A percentile compares a stretch with the other conserved stretches of the same genome.
Conservation (phyloP, 495 filamentous ascomycete species). For the Aspergillus egyptiacus region DNA sequence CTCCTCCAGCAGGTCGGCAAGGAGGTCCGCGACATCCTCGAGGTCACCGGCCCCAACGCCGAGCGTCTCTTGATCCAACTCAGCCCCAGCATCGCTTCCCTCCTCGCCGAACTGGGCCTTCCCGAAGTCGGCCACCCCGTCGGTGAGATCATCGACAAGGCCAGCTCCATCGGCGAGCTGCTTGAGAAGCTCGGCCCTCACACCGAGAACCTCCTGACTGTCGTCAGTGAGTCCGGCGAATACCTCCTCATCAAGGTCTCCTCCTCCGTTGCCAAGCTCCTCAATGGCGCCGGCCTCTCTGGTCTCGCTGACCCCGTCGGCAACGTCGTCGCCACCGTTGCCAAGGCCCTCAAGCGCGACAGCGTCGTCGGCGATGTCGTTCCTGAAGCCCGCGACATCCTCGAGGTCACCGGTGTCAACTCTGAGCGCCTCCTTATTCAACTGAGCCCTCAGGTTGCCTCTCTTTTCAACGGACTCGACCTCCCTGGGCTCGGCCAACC, state of each 20-base stretch:
- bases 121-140: conserved; percentile 23
- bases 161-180: conserved; percentile 33
- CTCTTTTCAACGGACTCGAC: conserved; percentile 31
- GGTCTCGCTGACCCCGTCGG: conserved; percentile 28
- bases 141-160: conserved; percentile 26
- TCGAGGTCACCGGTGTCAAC: conserved; percentile 29
- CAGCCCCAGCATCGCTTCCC: conserved; percentile 26
- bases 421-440: conserved; percentile 30
- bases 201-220: conserved; percentile 29
- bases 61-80: conserved; percentile 32
- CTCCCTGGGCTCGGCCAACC: no score
- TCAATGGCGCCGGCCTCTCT: conserved; percentile 36
- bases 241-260: conserved; percentile 35
- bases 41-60: conserved; percentile 30
- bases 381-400: conserved; percentile 14
- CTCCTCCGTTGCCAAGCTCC: conserved; percentile 27
- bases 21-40: conserved; percentile 24
- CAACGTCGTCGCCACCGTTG: conserved; percentile 32
- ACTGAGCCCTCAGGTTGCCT: conserved; percentile 29
- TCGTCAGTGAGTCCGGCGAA: conserved; percentile 28
- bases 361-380: conserved; percentile 1
- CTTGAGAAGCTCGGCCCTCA: conserved; percentile 29
- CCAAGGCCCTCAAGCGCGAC: conserved; percentile 25
- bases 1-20: conserved; percentile 30
- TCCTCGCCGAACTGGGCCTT: conserved; percentile 29